Evolutionary conservation across 345 rosid genomes (phyloP), one percentile per base, ranked within the genome.

Genomic region (Turnera subulata): DNA sequence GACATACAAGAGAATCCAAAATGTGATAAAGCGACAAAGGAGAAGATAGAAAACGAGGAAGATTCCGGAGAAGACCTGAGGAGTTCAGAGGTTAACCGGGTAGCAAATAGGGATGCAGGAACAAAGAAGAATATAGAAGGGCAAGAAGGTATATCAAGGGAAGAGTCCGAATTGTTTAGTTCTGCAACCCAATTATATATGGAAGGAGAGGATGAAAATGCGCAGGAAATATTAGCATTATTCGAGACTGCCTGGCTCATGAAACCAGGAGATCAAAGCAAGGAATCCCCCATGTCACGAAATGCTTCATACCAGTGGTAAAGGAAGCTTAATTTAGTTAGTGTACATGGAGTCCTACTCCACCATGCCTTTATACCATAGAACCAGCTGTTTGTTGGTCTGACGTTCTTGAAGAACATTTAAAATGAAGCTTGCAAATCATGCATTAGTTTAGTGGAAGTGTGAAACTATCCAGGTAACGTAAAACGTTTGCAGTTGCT

Each of bases 221-320:
- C 40, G n/a, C 32, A 68, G 0, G 61, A 64, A 1, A 71, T 82
- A 23, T 44, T 84, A 60, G 86, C 77, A 16, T 58, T 78, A 17
- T 84, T 84, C 24, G 85, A 83, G 54, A 76, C 63, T 0, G 80
- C 79, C 6, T 80, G 88, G 90, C 72, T 70, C 4, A 77, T 59
- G 68, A 80, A 45, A 11, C 68, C 82, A 0, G 33, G 49, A 44
- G 77, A 61, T 35, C 50, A 18, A 25, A 16, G n/a, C 42, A 73
- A 49, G 20, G 53, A 26, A 25, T 71, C 11, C 37, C 68, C 58
- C 0, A 14, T 74, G 8, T 58, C 66, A 2, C 65, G 50, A 50
- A 64, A 70, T 20, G 61, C 18, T 26, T 62, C 78, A 24, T 70
- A 11, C 12, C 35, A 25, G 15, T 33, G 19, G 37, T 47, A n/a